These are phyloP conservation scores for Poa annua DNA, from an alignment of 176 grass and related monocot species.

Conservation along the genomic window DNA sequence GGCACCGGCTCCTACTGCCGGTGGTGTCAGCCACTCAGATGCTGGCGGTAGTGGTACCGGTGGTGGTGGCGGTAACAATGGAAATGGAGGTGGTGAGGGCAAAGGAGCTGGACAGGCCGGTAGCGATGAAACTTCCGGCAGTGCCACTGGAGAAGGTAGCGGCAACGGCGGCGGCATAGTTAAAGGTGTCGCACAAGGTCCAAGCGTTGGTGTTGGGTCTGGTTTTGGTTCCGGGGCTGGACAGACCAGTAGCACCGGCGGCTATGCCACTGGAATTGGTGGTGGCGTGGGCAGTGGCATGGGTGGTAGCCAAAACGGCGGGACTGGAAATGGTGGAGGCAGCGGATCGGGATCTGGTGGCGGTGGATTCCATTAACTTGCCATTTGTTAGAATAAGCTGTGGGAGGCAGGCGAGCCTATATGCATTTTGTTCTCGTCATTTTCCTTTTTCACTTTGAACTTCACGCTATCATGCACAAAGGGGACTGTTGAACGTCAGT, in stretches of 20 bases:
- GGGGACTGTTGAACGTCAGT: background rate
- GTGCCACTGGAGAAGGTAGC: background rate
- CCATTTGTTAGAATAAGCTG: background rate
- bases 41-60: slow-evolving; percentile 3
- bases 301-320: slow-evolving; percentile 29
- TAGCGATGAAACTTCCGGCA: background rate
- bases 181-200: background rate
- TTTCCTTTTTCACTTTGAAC: background rate
- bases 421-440: background rate
- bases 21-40: background rate
- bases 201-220: slow-evolving; percentile 25
- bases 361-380: slow-evolving; percentile 26
- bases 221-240: slow-evolving; percentile 30
- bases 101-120: background rate
- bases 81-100: background rate
- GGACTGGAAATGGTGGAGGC: slow-evolving; percentile 23
- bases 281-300: slow-evolving; percentile 31
- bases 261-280: slow-evolving; percentile 31
- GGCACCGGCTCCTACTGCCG: background rate
- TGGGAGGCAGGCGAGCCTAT: background rate
- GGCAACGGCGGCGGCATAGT: background rate
- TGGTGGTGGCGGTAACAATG: slow-evolving; percentile 19
- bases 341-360: slow-evolving; percentile 36
- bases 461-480: background rate
- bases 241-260: slow-evolving; percentile 12